A percentile compares a stretch with the other conserved stretches of the same genome.
These are phyloP conservation scores for Sclerotiophoma versabilis DNA, from an alignment of 2,329 filamentous ascomycete species.

Conservation along the genomic window DNA sequence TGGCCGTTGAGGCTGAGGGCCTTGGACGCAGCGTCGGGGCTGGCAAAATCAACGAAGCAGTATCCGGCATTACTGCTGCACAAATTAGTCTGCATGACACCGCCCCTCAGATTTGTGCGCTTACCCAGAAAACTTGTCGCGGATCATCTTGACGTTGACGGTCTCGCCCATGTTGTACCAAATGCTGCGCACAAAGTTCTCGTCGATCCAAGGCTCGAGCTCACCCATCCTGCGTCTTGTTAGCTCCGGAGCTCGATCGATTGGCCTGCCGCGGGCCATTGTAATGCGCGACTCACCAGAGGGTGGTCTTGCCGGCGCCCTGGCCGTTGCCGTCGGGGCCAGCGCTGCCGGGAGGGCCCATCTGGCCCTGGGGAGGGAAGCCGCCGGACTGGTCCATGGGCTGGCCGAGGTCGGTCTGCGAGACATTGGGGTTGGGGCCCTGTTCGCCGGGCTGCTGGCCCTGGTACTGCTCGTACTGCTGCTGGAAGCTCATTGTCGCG, in stretches of 20 bases:
- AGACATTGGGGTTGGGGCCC: conserved; percentile 53
- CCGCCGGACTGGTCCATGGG: conserved; percentile 62
- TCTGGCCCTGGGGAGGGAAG: conserved; percentile 59
- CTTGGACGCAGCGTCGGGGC: conserved; percentile 84
- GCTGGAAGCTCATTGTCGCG: conserved; percentile 69
- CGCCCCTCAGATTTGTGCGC: conserved; percentile 22
- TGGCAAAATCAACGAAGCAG: conserved; percentile 94
- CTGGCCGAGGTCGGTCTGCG: conserved; percentile 63
- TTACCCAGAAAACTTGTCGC: conserved; percentile 98
- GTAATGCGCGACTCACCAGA: conserved; percentile 53
- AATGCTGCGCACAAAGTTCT: conserved; percentile 96
- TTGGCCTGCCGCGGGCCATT: conserved; percentile 4
- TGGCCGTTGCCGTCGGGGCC: conserved; percentile 47
- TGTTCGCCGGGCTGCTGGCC: conserved; percentile 63
- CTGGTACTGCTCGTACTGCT: conserved; percentile 69
- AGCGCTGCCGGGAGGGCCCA: conserved; percentile 50
- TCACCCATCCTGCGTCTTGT: conserved; percentile 85
- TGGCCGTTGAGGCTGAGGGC: conserved; percentile 89
- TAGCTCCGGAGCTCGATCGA: conserved; percentile 20
- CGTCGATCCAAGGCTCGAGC: conserved; percentile 98
- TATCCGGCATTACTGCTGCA: conserved; percentile 96
- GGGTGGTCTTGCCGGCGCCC: conserved; percentile 59
- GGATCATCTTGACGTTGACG: conserved; percentile 99
- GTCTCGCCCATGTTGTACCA: conserved; percentile 93
- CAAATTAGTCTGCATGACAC: conserved; percentile 18